Evolutionary conservation across 2,329 filamentous ascomycete species (phyloP), one percentile per base, ranked within the genome.

Genomic region (Phyllosticta citrichinensis): DNA sequence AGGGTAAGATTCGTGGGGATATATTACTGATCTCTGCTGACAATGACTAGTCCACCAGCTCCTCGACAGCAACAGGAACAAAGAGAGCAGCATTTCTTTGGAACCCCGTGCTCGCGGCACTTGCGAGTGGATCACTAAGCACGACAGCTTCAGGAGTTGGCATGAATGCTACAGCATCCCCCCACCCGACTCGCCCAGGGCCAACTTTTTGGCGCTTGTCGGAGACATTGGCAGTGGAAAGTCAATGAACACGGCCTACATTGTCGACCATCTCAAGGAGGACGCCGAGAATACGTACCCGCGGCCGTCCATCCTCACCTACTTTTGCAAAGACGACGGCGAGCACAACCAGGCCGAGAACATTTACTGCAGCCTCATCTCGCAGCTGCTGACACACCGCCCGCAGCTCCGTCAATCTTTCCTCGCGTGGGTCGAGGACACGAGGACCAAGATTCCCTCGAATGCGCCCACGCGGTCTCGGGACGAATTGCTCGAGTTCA

Each of bases 151-250:
- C 20, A 27, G 19, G 10, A 11, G 20, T 9, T 60, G 58, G 58
- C 35, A 30, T 2, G 33, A 55, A n/a, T 22, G 40, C 17, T 47
- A 47, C 40, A 47, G 40, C 40, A 17, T 47, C 14, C 17, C 40
- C 40, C 40, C 40, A 2, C 40, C 58, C 8, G 5, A 19, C 8
- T 19, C 5, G 2, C 11, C 20, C 3, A 24, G 3, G 2, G 51
- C 30, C 2, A 33, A 60, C 9, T 35, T 60, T n/a, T 20, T 60
- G 19, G 55, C 58, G 0, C 55, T 60, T 35, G 52, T 60, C 2
- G 58, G 58, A 19, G 40, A 51, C 40, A 56, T 52, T n/a, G 58
- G 58, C 5, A 55, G 53, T 20, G 58, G 58, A 1, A 60, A 60
- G 12, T 55, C 40, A 6, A 52, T 54, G 40, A 25, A 25, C 24